Evolutionary conservation across 2,329 filamentous ascomycete genomes (phyloP), one percentile per base, ranked within the genome.

Genomic region (Neonectria coccinea): DNA sequence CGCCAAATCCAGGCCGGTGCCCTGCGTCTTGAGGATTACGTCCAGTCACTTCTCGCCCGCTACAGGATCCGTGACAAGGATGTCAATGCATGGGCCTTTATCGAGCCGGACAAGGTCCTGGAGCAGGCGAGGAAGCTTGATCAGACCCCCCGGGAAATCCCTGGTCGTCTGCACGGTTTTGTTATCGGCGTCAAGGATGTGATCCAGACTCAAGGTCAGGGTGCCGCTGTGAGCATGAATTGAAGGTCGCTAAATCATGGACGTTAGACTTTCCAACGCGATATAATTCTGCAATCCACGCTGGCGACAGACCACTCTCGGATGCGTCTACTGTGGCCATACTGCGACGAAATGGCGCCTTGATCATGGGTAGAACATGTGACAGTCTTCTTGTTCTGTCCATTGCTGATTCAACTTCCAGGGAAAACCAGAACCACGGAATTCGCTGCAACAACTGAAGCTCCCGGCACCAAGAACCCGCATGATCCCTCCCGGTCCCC

Each of bases 401-500:
- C 18, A n/a, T 12, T 20, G 16, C 48, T 51, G 5, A 51, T 11
- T 2, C 70, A 86, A 4, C 81, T 89, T 10, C 74, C 88, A 27
- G 70, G 70, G 1, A 72, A 72, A 39, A 62, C 59, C 5, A 85
- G 83, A 0, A 91, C 88, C 0, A 89, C 89, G 0, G 88, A 90
- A 71, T 90, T 91, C 69, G 86, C 88, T 0, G 83, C 85, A 2
- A 86, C 82, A 0, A 80, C 79, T 1, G 75, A 79, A 12, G 87
- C 87, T 0, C 80, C 83, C 0, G 80, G 80, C 51, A 88, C 87
- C 0, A 71, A 76, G 3, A 91, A 91, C 71, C 87, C 89, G 0
- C 92, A 92, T 67, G 89, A 92, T 73, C 75, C 79, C 1, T 83
- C 81, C 0, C 83, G 90, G 5, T 91, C 89, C 0, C 89, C 89